Percentiles rank a stretch among this genome's conserved stretches.
Conservation (phyloP, 768 basidiomycete species). For the Kwoniella heveanensis region DNA sequence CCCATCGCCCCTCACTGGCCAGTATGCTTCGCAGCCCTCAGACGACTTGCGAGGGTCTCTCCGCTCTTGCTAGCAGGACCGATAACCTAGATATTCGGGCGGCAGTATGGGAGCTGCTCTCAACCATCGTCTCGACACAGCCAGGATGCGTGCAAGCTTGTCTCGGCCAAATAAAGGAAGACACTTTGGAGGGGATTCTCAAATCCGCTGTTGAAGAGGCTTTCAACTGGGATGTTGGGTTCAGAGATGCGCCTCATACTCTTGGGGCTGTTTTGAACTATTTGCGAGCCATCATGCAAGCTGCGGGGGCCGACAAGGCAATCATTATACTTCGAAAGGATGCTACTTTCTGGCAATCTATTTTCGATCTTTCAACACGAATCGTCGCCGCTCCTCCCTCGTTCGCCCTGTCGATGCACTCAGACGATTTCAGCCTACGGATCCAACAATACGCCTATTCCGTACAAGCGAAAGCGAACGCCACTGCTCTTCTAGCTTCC, state of each 20-base stretch:
- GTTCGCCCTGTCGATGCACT: slow-evolving; percentile 41
- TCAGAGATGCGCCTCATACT: slow-evolving; percentile 75
- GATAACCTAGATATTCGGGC: slow-evolving; percentile 62
- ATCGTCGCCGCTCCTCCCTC: slow-evolving; percentile 72
- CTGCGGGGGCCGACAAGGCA: slow-evolving; percentile 77
- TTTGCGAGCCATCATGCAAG: slow-evolving; percentile 60
- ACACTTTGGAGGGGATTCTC: slow-evolving; percentile 63
- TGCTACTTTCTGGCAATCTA: slow-evolving; percentile 69
- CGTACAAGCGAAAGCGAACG: slow-evolving; percentile 44
- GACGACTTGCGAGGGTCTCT: slow-evolving; percentile 17
- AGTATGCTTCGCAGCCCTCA: slow-evolving; percentile 37
- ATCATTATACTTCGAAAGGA: slow-evolving; percentile 64
- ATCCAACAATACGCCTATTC: slow-evolving; percentile 40
- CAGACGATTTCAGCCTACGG: slow-evolving; percentile 34
- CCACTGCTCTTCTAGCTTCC: slow-evolving; percentile 35
- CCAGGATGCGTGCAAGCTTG: slow-evolving; percentile 75
- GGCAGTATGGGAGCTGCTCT: slow-evolving; percentile 80
- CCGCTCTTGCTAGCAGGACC: slow-evolving; percentile 20
- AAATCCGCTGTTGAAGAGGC: slow-evolving; percentile 70
- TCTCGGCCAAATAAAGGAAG: slow-evolving; percentile 51
- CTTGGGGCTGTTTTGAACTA: slow-evolving; percentile 75
- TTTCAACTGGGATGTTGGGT: slow-evolving; percentile 70
- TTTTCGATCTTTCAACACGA: slow-evolving; percentile 66
- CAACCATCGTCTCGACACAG: slow-evolving; percentile 78
- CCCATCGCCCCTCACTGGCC: slow-evolving; percentile 38